These are phyloP conservation scores for Calonectria pauciramosa DNA, from an alignment of 2,329 filamentous ascomycete species.

Conservation along the genomic window DNA sequence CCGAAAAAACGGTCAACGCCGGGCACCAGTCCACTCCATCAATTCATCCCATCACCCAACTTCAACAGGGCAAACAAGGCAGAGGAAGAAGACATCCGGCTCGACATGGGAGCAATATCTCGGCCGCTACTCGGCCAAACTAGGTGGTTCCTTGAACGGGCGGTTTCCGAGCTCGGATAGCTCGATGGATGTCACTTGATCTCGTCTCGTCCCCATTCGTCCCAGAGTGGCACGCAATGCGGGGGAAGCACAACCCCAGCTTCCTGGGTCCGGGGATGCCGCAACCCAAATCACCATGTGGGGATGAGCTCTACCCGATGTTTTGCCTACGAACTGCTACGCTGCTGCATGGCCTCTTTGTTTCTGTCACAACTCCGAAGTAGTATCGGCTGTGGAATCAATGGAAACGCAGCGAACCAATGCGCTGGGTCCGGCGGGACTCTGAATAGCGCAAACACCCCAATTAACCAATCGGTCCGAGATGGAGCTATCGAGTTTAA, in stretches of 20 bases:
- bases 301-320: background rate
- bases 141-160: background rate
- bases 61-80: background rate
- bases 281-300: background rate
- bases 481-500: background rate
- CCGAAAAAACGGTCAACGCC: background rate
- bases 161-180: background rate
- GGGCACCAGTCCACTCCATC: background rate
- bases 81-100: background rate
- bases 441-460: background rate
- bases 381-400: background rate
- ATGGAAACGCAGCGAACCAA: background rate
- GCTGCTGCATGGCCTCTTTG: background rate
- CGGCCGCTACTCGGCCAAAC: constrained; percentile 1
- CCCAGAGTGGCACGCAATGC: background rate
- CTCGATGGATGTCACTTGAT: background rate
- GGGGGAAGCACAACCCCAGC: background rate
- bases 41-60: background rate
- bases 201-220: background rate
- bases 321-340: background rate
- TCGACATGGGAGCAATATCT: background rate
- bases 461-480: background rate
- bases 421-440: background rate
- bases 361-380: background rate
- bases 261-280: background rate